phyloP scores from a whole-genome alignment of 1,284 basidiomycete genomes.

The Cryptococcus sp. region DNA sequence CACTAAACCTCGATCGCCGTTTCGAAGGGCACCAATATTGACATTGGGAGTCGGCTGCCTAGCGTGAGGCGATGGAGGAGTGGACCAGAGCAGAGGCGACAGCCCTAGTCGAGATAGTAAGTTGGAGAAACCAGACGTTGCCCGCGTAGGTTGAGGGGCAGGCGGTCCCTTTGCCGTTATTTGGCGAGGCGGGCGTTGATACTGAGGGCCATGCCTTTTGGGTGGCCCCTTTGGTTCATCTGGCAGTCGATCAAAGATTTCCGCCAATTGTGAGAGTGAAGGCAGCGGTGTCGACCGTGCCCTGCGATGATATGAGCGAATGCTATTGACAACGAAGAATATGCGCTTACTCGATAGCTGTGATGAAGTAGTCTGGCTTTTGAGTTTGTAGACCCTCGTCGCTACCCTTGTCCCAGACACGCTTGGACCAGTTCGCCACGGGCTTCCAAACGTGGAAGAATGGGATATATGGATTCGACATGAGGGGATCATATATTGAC shows the following conservation, averaged over 20 bases:
- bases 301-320: slow-evolving; percentile 17
- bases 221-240: slow-evolving; percentile 39
- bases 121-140: no score
- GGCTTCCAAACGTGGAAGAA: slow-evolving; percentile 96
- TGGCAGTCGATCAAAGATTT: slow-evolving; percentile 43
- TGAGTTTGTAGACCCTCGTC: slow-evolving; percentile 58
- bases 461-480: slow-evolving; percentile 68
- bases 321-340: neutral
- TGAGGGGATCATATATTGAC: slow-evolving; percentile 31
- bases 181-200: slow-evolving; percentile 21
- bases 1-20: slow-evolving; percentile 79
- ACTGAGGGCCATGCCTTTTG: slow-evolving; percentile 49
- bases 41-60: slow-evolving; percentile 49
- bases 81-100: neutral
- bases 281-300: slow-evolving; percentile 48
- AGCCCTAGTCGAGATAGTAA: neutral
- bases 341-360: slow-evolving; percentile 72
- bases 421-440: slow-evolving; percentile 63
- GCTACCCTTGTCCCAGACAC: slow-evolving; percentile 49
- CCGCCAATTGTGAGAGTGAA: slow-evolving; percentile 38
- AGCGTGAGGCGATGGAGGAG: neutral
- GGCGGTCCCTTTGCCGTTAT: slow-evolving; percentile 12
- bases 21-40: slow-evolving; percentile 71
- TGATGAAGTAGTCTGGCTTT: slow-evolving; percentile 82
- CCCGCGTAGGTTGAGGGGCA: neutral